phyloP scores from a whole-genome alignment of 164 flowering plant genomes.

The Vitis rotundifolia region DNA sequence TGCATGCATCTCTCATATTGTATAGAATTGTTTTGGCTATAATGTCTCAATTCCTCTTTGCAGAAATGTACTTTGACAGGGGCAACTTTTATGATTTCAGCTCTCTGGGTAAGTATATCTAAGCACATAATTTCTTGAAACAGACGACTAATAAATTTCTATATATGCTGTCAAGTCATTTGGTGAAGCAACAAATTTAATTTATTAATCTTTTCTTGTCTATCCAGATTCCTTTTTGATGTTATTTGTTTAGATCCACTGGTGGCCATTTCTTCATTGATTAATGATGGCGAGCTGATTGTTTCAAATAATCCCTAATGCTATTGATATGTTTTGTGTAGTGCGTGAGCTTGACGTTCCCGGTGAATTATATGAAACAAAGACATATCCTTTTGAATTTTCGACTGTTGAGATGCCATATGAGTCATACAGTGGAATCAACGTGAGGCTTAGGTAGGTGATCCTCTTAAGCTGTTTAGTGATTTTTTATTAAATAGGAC shows the following conservation, averaged over 20 bases:
- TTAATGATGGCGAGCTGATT: neutral
- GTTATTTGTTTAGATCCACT: neutral
- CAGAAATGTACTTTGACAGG: conserved; percentile 69
- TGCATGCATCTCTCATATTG: no score
- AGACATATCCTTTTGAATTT: conserved; percentile 66
- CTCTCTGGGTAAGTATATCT: conserved; percentile 59
- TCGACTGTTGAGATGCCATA: conserved; percentile 77
- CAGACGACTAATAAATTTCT: neutral
- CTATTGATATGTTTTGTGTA: conserved; percentile 21
- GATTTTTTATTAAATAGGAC: neutral
- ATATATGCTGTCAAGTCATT: neutral
- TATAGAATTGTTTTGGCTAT: no score
- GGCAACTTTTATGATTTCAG: conserved; percentile 75
- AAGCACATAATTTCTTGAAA: neutral
- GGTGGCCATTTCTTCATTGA: neutral
- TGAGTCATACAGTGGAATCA: conserved; percentile 70
- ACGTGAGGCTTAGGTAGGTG: conserved; percentile 68
- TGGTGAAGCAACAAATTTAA: neutral
- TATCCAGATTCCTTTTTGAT: conserved; percentile 3
- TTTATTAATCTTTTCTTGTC: neutral
- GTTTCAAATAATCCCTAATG: neutral
- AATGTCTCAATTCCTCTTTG: conserved; percentile 16
- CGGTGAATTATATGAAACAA: conserved; percentile 71
- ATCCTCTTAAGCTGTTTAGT: neutral
- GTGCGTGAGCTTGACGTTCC: conserved; percentile 79